phyloP scores from a whole-genome alignment of 257 asterid species.

The Rauvolfia tetraphylla region DNA sequence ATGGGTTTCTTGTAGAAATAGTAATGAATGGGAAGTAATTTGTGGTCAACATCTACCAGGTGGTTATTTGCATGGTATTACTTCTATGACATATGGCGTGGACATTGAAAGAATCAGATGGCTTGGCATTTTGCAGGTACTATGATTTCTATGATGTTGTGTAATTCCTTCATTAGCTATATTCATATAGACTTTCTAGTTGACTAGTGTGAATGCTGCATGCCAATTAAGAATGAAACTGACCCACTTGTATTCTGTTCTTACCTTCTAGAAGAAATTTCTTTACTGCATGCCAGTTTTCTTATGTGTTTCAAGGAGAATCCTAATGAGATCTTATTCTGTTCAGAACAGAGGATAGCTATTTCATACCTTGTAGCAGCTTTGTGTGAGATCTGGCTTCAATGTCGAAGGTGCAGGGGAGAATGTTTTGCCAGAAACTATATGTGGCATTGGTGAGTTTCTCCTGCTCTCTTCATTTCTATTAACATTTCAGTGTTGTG shows the following conservation, averaged over 20 bases:
- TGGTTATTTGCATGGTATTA: slow-evolving; percentile 82
- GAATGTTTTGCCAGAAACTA: slow-evolving; percentile 33
- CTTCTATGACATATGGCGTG: slow-evolving; percentile 83
- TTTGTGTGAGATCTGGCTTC: slow-evolving; percentile 84
- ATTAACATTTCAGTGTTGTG: not conserved
- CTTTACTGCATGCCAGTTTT: too few species aligned
- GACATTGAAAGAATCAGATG: slow-evolving; percentile 63
- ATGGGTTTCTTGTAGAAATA: not conserved
- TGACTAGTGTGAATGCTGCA: not conserved
- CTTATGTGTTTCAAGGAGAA: not conserved
- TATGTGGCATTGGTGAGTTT: slow-evolving; percentile 68
- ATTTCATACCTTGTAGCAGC: slow-evolving; percentile 71
- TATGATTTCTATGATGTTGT: not conserved
- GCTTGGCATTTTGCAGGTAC: slow-evolving; percentile 87
- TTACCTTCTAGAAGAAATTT: not conserved
- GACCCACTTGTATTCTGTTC: not conserved
- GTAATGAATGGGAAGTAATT: not conserved
- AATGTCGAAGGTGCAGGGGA: slow-evolving; percentile 43
- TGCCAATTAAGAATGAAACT: not conserved
- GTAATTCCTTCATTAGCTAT: not conserved
- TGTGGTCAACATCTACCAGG: slow-evolving; percentile 45
- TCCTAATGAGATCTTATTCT: not conserved
- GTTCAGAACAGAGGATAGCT: slow-evolving; percentile 68
- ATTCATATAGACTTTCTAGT: not conserved
- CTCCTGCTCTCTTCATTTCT: not conserved